These are phyloP conservation scores for Aspergillus taichungensis DNA, from an alignment of 495 filamentous ascomycete species.

Conservation along the genomic window DNA sequence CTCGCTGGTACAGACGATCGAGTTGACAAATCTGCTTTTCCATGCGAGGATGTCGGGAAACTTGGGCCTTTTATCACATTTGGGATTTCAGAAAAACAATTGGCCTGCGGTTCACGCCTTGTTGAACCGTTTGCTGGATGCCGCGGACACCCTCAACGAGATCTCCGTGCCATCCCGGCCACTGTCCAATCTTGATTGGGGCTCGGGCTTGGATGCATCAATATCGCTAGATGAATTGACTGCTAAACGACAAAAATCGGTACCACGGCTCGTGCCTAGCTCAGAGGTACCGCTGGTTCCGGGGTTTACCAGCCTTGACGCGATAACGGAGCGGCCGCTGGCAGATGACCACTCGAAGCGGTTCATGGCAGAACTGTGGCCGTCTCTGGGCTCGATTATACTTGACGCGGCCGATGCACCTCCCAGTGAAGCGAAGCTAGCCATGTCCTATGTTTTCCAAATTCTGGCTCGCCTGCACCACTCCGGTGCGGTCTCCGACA, in stretches of 20 bases:
- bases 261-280: not conserved
- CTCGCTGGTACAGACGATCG: slow-evolving; percentile 12
- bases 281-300: not conserved
- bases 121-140: slow-evolving; percentile 32
- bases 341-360: slow-evolving; percentile 13
- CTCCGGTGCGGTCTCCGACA: slow-evolving; percentile 44
- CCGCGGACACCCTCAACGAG: slow-evolving; percentile 12
- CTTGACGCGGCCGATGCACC: slow-evolving; percentile 39
- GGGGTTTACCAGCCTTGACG: slow-evolving; percentile 11
- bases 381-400: slow-evolving; percentile 45
- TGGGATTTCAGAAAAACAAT: slow-evolving; percentile 34
- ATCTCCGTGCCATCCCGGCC: slow-evolving; percentile 7
- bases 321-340: slow-evolving; percentile 17
- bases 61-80: slow-evolving; percentile 30
- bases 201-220: slow-evolving; percentile 1
- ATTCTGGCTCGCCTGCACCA: slow-evolving; percentile 55
- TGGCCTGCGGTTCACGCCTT: slow-evolving; percentile 36
- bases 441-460: slow-evolving; percentile 49
- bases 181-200: slow-evolving; percentile 19
- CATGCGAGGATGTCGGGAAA: slow-evolving; percentile 16
- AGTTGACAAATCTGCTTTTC: slow-evolving; percentile 18
- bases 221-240: slow-evolving; percentile 28
- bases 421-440: slow-evolving; percentile 29
- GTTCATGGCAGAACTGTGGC: slow-evolving; percentile 24
- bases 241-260: slow-evolving; percentile 1